These are phyloP conservation scores for Chalara sp. DNA, from an alignment of 2,329 filamentous ascomycete genomes.

Conservation along the genomic window DNA sequence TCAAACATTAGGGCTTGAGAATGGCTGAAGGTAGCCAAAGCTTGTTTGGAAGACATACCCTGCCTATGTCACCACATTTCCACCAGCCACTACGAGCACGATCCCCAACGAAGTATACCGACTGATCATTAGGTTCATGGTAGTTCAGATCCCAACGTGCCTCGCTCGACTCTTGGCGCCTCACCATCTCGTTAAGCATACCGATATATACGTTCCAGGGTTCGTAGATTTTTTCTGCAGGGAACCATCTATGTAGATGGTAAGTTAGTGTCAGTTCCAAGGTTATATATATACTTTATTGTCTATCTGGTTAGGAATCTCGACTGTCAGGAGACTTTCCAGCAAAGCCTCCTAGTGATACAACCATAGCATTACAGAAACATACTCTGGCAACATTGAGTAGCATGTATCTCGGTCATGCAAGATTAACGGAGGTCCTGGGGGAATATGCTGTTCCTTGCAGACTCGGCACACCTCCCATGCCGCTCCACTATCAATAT, in stretches of 20 bases:
- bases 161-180: slow-evolving; percentile 9
- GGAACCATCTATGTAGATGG: slow-evolving; percentile 16
- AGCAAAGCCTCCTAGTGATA: too few relatives aligned
- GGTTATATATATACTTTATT: too few relatives aligned
- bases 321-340: too few relatives aligned
- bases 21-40: too few relatives aligned
- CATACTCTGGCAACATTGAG: slow-evolving; percentile 16
- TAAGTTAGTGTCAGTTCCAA: too few relatives aligned
- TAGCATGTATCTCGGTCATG: slow-evolving; percentile 20
- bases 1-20: too few relatives aligned
- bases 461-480: slow-evolving; percentile 20
- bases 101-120: slow-evolving; percentile 5
- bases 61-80: too few relatives aligned
- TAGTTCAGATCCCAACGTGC: slow-evolving; percentile 18
- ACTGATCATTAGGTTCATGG: slow-evolving; percentile 16
- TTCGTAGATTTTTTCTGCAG: slow-evolving; percentile 7
- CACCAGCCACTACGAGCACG: too few relatives aligned
- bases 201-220: slow-evolving; percentile 15
- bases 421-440: slow-evolving; percentile 16
- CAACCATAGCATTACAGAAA: too few relatives aligned
- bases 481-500: slow-evolving; percentile 5
- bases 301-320: too few relatives aligned
- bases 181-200: slow-evolving; percentile 13
- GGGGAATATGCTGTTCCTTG: slow-evolving; percentile 18
- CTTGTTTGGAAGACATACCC: too few relatives aligned